Conservation (phyloP, 805 yeast species). For the Schwanniomyces vanrijiae region DNA sequence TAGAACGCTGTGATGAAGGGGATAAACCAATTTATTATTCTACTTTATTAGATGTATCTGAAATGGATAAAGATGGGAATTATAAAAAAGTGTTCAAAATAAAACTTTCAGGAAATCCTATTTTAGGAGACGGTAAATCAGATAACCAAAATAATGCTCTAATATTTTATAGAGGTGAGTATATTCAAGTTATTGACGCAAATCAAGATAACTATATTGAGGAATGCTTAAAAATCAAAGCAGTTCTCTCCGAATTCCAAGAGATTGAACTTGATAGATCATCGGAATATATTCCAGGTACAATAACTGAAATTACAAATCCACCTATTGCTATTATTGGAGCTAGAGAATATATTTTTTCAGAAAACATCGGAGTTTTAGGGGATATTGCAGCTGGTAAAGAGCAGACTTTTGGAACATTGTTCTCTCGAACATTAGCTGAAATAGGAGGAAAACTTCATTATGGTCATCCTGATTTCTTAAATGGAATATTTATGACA, state of each 20-base stretch:
- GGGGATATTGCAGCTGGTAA: slow-evolving; percentile 98
- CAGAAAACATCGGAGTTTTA: slow-evolving; percentile 86
- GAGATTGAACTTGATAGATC: slow-evolving; percentile 61
- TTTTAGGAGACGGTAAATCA: slow-evolving; percentile 93
- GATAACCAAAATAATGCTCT: slow-evolving; percentile 91
- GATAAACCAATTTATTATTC: slow-evolving; percentile 56
- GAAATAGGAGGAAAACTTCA: slow-evolving; percentile 94
- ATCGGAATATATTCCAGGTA: slow-evolving; percentile 58
- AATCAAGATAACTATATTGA: slow-evolving; percentile 95
- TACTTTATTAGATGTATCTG: slow-evolving; percentile 44
- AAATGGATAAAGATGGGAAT: slow-evolving; percentile 56
- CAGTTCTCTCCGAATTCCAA: slow-evolving; percentile 88
- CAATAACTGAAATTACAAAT: slow-evolving; percentile 3
- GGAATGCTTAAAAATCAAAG: slow-evolving; percentile 87
- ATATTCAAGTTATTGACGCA: slow-evolving; percentile 92
- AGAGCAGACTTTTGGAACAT: slow-evolving; percentile 95
- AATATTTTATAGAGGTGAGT: slow-evolving; percentile 89
- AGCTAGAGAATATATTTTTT: slow-evolving; percentile 91
- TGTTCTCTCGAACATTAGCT: slow-evolving; percentile 90
- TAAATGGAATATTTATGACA: slow-evolving; percentile 87
- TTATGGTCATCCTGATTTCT: slow-evolving; percentile 95
- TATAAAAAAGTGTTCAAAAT: slow-evolving; percentile 48
- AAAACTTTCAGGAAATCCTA: slow-evolving; percentile 90
- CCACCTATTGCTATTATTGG: slow-evolving; percentile 85
- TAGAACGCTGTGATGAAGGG: slow-evolving; percentile 48